Evolutionary conservation across 202 grass and related monocot genomes (phyloP), one percentile per base, ranked within the genome.

Genomic region (Cymbopogon flexuosus): DNA sequence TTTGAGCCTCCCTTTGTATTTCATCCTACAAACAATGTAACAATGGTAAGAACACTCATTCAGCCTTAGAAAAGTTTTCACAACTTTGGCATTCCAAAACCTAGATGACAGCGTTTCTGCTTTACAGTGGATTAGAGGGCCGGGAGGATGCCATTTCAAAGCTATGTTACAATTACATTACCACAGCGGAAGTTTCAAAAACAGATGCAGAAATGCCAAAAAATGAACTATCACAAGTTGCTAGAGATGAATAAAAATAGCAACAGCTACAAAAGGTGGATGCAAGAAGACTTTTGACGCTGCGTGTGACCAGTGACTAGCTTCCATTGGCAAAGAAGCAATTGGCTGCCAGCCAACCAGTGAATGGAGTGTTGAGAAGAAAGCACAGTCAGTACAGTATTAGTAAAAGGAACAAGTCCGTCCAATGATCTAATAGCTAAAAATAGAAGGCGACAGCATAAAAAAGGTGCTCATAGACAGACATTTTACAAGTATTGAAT

Each of bases 1-100:
- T 94, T 78, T 97, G 94, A 79, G 94, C 94, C 84, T 97, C 94
- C 85, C 86, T 87, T 82, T 89, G 82, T 79, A 97, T 89, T 65
- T 94, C 94, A 89, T 97, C 92, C 96, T 99, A 80, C 54, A 85
- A 62, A 88, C 40, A 49, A 84, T 49, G 27, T 67, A 10, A 58
- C 6, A 56, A 42, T 41, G 35, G 31, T 68, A 24, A 91, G 79
- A 66, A 72, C 35, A 2, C 18, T 4, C 8, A 10, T 62, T 57
- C 70, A 81, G 33, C 40, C 16, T 52, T 31, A 15, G 7, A 73
- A 66, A 68, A 10, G 10, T 45, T 59, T 83, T 36, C 18, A 73
- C 13, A 68, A 16, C n/a, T 36, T 45, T 23, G 41, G 8, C 18
- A 47, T 34, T 34, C 3, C 58, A 23, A 82, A 78, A 83, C 14